Base-by-base conservation (phyloP, 306 rosid species). In the Neltuma alba region DNA sequence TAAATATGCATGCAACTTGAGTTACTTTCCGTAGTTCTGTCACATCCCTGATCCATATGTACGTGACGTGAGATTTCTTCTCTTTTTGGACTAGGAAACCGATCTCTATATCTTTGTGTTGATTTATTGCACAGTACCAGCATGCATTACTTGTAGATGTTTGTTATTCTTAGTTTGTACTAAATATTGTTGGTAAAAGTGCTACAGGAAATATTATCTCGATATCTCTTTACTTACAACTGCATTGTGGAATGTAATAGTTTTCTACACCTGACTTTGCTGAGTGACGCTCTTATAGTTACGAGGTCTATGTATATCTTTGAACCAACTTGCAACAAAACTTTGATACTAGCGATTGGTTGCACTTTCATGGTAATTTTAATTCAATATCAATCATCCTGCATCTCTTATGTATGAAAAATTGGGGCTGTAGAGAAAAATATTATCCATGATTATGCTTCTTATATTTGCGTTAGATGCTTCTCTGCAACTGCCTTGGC, bases 401-500 rank as follows among this genome's bases (percentile, higher is more conserved):
- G 5, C 38, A 40, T 74, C 37, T 13, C n/a, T 28, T 5, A 3
- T 23, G 50, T 23, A 3, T 73, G 48, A 12, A 54, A 50, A 21
- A 11, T 37, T 73, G 23, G 76, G 44, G 44, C 8, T 42, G 30
- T 36, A 14, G 69, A 23, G 60, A 69, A 69, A 68, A 60, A 6
- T 20, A 30, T 65, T 27, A 7, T 33, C 36, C 44, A 21, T 41
- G 54, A 52, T 65, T 64, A 44, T 82, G 74, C 54, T 74, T 55
- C 50, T 61, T 65, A 50, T 63, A 57, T 85, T 57, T 36, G 77
- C 68, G 58, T 71, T 41, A 38, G 34, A 37, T 76, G 78, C 77
- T 71, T 66, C 72, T 67, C 80, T 42, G 73, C 52, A 25, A 44
- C 25, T 80, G 78, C 31, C 52, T 77, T 36, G 82, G 86, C 75